Evolutionary conservation across 352 stramenopile genomes (phyloP).

Genomic region (Globisporangium spinosum): DNA sequence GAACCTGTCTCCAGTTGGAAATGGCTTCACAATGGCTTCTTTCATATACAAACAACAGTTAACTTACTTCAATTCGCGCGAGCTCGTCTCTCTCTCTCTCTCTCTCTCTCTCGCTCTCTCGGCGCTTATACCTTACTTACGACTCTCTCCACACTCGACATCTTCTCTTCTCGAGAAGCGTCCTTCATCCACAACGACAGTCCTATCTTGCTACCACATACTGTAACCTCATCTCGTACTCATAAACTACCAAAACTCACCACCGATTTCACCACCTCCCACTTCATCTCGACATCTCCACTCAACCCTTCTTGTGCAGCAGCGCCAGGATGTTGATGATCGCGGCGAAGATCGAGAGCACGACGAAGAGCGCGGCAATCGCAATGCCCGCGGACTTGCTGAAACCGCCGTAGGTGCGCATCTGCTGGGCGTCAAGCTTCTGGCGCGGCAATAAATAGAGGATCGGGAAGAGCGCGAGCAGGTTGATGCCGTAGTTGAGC

Average conservation of each 20-base stretch:
- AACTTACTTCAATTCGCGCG: background rate
- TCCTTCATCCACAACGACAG: background rate
- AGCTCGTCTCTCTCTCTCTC: background rate
- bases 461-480: conserved; percentile 49
- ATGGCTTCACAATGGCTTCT: background rate
- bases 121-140: background rate
- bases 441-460: conserved; percentile 65
- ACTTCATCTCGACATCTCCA: background rate
- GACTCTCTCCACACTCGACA: background rate
- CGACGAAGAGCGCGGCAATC: conserved; percentile 38
- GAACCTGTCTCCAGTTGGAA: too few relatives aligned
- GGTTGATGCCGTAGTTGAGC: conserved; percentile 46
- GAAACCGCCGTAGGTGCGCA: conserved; percentile 50
- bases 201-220: background rate
- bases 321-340: conserved; percentile 42
- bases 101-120: background rate
- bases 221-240: background rate
- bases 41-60: background rate
- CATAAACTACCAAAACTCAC: background rate
- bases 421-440: conserved; percentile 62
- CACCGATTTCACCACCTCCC: background rate
- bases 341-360: conserved; percentile 36
- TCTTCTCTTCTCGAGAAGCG: background rate
- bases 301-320: conserved; percentile 14
- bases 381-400: conserved; percentile 37